Conservation (phyloP, 495 filamentous ascomycete genomes). For the Paragyromitra xinjiangensis region DNA sequence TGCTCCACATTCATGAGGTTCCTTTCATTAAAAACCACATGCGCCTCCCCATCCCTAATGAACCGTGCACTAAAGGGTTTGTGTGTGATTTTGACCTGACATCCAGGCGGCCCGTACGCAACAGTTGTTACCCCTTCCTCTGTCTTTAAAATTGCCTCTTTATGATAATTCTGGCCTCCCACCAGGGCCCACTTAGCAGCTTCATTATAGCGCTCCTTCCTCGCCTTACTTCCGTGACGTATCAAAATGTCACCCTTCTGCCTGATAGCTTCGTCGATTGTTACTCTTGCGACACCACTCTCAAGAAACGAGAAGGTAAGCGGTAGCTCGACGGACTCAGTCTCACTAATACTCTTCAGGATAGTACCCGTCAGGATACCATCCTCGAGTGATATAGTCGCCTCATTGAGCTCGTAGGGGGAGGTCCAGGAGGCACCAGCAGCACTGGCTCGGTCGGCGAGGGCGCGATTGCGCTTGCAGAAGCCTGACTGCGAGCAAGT, state of each 20-base stretch:
- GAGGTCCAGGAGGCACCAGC: slow-evolving; percentile 74
- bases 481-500: slow-evolving; percentile 94
- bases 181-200: slow-evolving; percentile 86
- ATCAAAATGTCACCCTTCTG: slow-evolving; percentile 88
- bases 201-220: slow-evolving; percentile 95
- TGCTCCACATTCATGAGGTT: slow-evolving; percentile 92
- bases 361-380: slow-evolving; percentile 81
- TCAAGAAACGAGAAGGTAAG: slow-evolving; percentile 86
- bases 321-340: slow-evolving; percentile 75
- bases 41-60: slow-evolving; percentile 78
- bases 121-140: slow-evolving; percentile 75
- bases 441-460: slow-evolving; percentile 77
- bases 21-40: slow-evolving; percentile 86
- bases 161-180: slow-evolving; percentile 72
- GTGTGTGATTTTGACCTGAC: slow-evolving; percentile 81
- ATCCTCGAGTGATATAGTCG: slow-evolving; percentile 76
- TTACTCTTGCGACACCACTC: slow-evolving; percentile 84
- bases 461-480: slow-evolving; percentile 90
- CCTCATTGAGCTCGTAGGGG: slow-evolving; percentile 78
- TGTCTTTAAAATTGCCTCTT: slow-evolving; percentile 60
- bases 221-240: slow-evolving; percentile 79
- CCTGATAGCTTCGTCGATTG: slow-evolving; percentile 87
- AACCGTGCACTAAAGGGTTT: slow-evolving; percentile 86
- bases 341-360: slow-evolving; percentile 73
- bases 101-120: slow-evolving; percentile 77